phyloP scores from a whole-genome alignment of 352 stramenopile genomes.

The Thraustochytrium sp. region DNA sequence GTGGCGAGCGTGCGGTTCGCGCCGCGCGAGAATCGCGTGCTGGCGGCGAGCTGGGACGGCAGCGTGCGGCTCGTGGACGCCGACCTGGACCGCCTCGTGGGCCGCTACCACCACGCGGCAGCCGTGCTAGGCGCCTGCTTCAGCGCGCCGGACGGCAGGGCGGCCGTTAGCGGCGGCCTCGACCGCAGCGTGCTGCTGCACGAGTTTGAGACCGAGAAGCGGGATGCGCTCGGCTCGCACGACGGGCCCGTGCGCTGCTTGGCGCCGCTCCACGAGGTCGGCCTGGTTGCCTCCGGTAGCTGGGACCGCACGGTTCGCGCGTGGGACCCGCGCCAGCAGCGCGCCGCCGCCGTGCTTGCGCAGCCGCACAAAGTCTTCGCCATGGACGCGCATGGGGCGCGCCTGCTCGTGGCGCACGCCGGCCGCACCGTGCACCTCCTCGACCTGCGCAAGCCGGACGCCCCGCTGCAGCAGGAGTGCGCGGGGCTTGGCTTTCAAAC shows the following conservation, averaged over 20 bases:
- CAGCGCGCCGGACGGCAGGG: not conserved
- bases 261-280: not conserved
- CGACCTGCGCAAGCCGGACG: constrained; percentile 68
- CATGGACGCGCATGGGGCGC: constrained; percentile 12
- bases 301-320: constrained; percentile 11
- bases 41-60: not conserved
- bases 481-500: constrained; percentile 57
- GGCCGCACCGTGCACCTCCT: constrained; percentile 63
- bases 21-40: not conserved
- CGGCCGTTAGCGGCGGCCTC: constrained; percentile 10
- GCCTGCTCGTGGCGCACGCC: constrained; percentile 55
- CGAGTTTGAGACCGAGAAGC: not conserved
- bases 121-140: not conserved
- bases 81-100: not conserved
- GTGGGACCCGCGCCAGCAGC: constrained; percentile 14
- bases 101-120: not conserved
- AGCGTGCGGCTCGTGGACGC: not conserved
- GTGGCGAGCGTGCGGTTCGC: constrained; percentile 16
- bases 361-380: constrained; percentile 35
- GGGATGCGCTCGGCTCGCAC: not conserved
- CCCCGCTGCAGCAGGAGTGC: constrained; percentile 63
- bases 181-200: constrained; percentile 3
- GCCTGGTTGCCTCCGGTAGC: not conserved
- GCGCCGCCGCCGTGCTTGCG: not conserved
- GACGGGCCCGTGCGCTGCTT: constrained; percentile 24